phyloP scores from a whole-genome alignment of 495 filamentous ascomycete species.

The Lepidopterella palustris region DNA sequence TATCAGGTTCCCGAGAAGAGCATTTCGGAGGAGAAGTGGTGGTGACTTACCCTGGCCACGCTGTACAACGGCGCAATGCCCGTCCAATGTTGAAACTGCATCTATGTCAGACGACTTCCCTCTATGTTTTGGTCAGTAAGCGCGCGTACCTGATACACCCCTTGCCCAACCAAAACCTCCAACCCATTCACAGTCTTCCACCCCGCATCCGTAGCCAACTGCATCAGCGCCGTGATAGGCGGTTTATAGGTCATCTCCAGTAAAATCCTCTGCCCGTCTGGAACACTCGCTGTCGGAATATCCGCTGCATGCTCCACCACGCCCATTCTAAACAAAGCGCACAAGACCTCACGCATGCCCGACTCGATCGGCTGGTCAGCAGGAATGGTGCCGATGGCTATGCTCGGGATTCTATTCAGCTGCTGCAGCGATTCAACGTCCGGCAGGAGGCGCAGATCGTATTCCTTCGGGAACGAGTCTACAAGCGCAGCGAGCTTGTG shows the following conservation, averaged over 20 bases:
- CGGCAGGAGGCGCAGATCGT: slow-evolving; percentile 62
- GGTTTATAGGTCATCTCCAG: slow-evolving; percentile 98
- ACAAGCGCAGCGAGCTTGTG: slow-evolving; percentile 60
- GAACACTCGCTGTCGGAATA: slow-evolving; percentile 6
- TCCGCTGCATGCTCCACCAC: slow-evolving; percentile 34
- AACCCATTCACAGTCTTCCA: slow-evolving; percentile 83
- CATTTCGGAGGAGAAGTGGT: no score
- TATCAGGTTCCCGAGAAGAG: no score
- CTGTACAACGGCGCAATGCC: slow-evolving; percentile 64
- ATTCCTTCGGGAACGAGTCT: slow-evolving; percentile 65
- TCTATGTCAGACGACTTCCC: neutral
- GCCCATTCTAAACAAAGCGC: slow-evolving; percentile 52
- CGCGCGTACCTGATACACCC: slow-evolving; percentile 52
- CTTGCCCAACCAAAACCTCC: slow-evolving; percentile 87
- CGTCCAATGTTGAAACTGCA: slow-evolving; percentile 66
- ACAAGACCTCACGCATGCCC: slow-evolving; percentile 60
- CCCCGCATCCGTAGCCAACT: slow-evolving; percentile 69
- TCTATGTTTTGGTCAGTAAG: slow-evolving; percentile 34
- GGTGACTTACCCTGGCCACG: slow-evolving; percentile 47
- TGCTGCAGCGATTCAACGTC: slow-evolving; percentile 44
- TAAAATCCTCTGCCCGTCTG: slow-evolving; percentile 48
- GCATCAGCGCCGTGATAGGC: slow-evolving; percentile 73
- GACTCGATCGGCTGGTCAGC: slow-evolving; percentile 79
- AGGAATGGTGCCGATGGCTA: slow-evolving; percentile 86
- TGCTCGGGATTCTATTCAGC: slow-evolving; percentile 50